Base-by-base conservation (phyloP, 2,329 filamentous ascomycete species). In the Colletotrichum trifolii region DNA sequence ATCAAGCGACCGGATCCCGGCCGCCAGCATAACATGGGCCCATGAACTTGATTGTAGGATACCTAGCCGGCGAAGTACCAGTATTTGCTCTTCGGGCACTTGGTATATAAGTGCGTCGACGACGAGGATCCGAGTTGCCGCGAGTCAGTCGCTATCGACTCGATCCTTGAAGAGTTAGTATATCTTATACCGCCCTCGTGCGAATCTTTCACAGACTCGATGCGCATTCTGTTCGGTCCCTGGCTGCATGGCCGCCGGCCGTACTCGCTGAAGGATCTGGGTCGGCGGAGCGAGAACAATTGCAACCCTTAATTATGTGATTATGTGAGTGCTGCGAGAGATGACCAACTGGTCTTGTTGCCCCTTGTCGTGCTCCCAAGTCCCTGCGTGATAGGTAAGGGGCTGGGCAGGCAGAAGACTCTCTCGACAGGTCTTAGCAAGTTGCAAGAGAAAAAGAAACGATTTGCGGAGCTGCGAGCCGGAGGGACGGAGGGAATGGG, bases 401-500 rank as follows among this genome's bases (percentile, higher is more conserved):
- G 58, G 47, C 39, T 25, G 39, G 46, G 36, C 33, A 43, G 47
- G 52, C 47, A 54, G 45, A 40, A 25, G 17, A 61, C 10, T 40
- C 35, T 17, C 15, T 12, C 33, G 17, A 50, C 49, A 45, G 36
- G 52, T 40, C 48, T 46, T 38, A 35, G 46, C 35, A 36, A 60
- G 48, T 52, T 52, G 43, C 39, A 11, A 34, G 13, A 40, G 38
- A 54, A 65, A 65, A 65, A 62, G 52, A 39, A 65, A 62, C 43
- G 40, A 8, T 36, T 13, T 65, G 58, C 62, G 58, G 58, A 65
- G 62, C 40, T 62, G 58, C 47, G 46, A 13, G 42, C 39, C 52
- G 46, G 58, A 56, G 50, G n/a, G 35, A 38, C 34, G 46, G 53
- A 48, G 39, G 46, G 34, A 53, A 56, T 53, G 15, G 52, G 48